These are phyloP conservation scores for Hanseniaspora vineae DNA, from an alignment of 805 yeast species.

Conservation along the genomic window DNA sequence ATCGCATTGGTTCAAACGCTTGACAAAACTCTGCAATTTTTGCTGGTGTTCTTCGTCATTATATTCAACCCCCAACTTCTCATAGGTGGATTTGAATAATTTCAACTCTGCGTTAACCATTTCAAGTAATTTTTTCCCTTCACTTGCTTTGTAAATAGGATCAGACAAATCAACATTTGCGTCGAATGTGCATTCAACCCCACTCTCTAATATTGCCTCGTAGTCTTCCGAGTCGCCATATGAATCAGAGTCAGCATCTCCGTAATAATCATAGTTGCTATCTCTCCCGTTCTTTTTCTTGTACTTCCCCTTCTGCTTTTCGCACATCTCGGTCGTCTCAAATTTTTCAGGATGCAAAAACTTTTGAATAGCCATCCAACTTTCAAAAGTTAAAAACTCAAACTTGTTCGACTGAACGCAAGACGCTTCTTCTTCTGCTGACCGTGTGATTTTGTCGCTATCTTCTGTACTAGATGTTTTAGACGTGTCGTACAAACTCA, in stretches of 20 bases:
- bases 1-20: conserved; percentile 12
- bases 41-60: conserved; percentile 14
- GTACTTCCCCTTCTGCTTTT: not conserved
- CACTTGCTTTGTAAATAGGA: not conserved
- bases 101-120: not conserved
- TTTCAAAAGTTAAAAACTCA: not conserved
- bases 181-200: not conserved
- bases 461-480: not conserved
- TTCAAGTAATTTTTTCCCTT: not conserved
- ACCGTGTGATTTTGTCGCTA: not conserved
- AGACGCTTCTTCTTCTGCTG: not conserved
- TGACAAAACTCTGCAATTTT: conserved; percentile 13
- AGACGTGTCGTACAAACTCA: not conserved
- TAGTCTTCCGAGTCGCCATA: not conserved
- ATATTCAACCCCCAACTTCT: conserved; percentile 5
- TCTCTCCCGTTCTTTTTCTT: not conserved
- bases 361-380: not conserved
- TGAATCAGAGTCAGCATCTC: not conserved
- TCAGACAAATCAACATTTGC: not conserved
- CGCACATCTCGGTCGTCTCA: not conserved
- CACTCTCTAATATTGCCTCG: not conserved
- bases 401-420: not conserved
- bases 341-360: not conserved
- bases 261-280: not conserved
- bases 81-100: not conserved